Evolutionary conservation across 2,329 filamentous ascomycete species (phyloP).

Genomic region (Cordyceps tenuipes): DNA sequence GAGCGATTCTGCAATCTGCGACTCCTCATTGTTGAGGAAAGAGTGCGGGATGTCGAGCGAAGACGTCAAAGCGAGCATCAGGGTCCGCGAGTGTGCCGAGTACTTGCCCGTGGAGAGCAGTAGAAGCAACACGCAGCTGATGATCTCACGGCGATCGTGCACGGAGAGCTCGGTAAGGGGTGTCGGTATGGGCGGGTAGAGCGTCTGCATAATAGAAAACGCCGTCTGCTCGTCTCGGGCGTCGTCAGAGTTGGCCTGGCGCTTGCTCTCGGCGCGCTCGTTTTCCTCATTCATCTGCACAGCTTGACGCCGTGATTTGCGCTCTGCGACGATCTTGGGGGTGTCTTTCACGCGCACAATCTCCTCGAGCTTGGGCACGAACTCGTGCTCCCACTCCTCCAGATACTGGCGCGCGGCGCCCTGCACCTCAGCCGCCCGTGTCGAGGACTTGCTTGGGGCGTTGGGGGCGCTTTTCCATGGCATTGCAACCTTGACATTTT

Average conservation of each 20-base stretch:
- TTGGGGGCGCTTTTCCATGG: slow-evolving; percentile 7
- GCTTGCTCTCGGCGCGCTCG: slow-evolving; percentile 27
- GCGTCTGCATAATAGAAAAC: slow-evolving; percentile 36
- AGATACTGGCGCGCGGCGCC: slow-evolving; percentile 58
- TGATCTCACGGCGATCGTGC: slow-evolving; percentile 51
- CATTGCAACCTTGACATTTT: slow-evolving; percentile 16
- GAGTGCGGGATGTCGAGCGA: slow-evolving; percentile 55
- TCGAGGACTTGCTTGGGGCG: slow-evolving; percentile 1
- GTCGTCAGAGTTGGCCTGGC: slow-evolving; percentile 27
- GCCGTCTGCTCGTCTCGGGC: slow-evolving; percentile 28
- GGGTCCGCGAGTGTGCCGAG: slow-evolving; percentile 60
- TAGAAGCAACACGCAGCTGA: slow-evolving; percentile 63
- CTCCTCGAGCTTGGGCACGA: slow-evolving; percentile 63
- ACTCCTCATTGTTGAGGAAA: slow-evolving; percentile 61
- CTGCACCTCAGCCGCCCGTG: slow-evolving; percentile 26
- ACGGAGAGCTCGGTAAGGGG: slow-evolving; percentile 48
- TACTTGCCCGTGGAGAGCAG: slow-evolving; percentile 67
- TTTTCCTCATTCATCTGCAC: slow-evolving; percentile 30
- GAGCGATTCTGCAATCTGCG: slow-evolving; percentile 65
- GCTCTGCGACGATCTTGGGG: slow-evolving; percentile 37
- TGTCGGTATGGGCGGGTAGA: slow-evolving; percentile 46
- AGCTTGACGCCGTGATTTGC: slow-evolving; percentile 35
- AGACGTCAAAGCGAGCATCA: slow-evolving; percentile 60
- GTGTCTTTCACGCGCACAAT: slow-evolving; percentile 47
- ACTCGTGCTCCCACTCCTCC: slow-evolving; percentile 66